These are phyloP conservation scores for Neopestalotiopsis sp. DNA, from an alignment of 2,329 filamentous ascomycete genomes.

Conservation along the genomic window DNA sequence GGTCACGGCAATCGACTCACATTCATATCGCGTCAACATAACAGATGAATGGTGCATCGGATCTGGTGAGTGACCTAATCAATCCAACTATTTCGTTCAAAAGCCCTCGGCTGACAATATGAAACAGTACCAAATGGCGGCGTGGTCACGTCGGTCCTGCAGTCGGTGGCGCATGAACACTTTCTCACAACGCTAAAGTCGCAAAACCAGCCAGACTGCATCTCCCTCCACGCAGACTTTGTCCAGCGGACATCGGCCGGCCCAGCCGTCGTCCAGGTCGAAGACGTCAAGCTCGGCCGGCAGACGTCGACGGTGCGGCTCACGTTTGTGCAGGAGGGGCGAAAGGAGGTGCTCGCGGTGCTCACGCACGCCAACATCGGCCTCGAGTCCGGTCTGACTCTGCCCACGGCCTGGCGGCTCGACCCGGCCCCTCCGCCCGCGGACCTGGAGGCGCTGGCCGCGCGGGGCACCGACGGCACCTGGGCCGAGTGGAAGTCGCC, in stretches of 20 bases:
- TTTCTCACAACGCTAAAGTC: slow-evolving; percentile 37
- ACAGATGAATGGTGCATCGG: slow-evolving; percentile 19
- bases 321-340: slow-evolving; percentile 39
- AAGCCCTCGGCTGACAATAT: background rate
- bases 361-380: slow-evolving; percentile 68
- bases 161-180: slow-evolving; percentile 51
- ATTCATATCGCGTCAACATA: slow-evolving; percentile 20
- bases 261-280: slow-evolving; percentile 32
- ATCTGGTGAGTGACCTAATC: slow-evolving; percentile 9
- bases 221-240: slow-evolving; percentile 38
- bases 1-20: slow-evolving; percentile 16
- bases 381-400: slow-evolving; percentile 60
- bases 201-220: slow-evolving; percentile 36
- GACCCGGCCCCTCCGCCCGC: slow-evolving; percentile 36
- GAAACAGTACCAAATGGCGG: slow-evolving; percentile 72
- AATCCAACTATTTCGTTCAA: background rate
- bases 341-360: slow-evolving; percentile 68
- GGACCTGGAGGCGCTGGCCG: slow-evolving; percentile 23
- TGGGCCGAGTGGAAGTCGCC: slow-evolving; percentile 31
- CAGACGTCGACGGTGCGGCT: slow-evolving; percentile 41
- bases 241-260: slow-evolving; percentile 38
- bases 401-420: slow-evolving; percentile 58
- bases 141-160: slow-evolving; percentile 68
- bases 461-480: slow-evolving; percentile 32
- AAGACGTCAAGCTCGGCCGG: slow-evolving; percentile 39